phyloP scores from a whole-genome alignment of 306 rosid genomes.

The Clitoria ternatea region DNA sequence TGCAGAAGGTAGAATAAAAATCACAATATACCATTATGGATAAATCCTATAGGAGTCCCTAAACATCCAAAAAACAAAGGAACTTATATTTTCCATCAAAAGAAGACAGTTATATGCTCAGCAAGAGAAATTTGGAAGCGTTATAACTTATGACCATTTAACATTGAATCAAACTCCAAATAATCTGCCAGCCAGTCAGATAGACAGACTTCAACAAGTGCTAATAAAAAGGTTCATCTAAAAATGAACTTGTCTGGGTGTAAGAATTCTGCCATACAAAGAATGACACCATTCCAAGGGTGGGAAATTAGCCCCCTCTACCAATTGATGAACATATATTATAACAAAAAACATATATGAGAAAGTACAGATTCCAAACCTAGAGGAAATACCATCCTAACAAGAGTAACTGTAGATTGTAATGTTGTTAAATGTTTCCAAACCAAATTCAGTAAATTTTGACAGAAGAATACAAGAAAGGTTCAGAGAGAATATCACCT shows the following conservation, averaged over 20 bases:
- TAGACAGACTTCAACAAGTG: neutral
- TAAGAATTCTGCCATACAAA: neutral
- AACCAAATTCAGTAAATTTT: neutral
- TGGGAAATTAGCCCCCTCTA: neutral
- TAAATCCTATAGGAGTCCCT: neutral
- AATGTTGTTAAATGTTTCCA: neutral
- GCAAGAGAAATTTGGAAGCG: neutral
- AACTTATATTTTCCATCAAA: neutral
- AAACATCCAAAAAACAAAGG: neutral
- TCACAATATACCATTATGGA: neutral
- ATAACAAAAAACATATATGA: neutral
- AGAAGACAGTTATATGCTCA: neutral
- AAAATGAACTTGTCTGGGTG: neutral
- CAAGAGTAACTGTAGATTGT: neutral
- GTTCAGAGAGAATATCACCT: neutral
- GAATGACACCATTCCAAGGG: neutral
- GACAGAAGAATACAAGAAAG: neutral
- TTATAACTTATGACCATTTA: neutral
- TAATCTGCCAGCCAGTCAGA: neutral
- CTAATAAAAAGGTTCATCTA: neutral
- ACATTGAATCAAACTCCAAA: neutral
- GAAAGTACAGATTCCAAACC: neutral
- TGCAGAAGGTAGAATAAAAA: constrained; percentile 30
- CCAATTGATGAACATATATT: neutral
- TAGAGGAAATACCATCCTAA: neutral